phyloP scores from a whole-genome alignment of 129 eudicot genomes.

The Pseudognaphalium luteoalbum region DNA sequence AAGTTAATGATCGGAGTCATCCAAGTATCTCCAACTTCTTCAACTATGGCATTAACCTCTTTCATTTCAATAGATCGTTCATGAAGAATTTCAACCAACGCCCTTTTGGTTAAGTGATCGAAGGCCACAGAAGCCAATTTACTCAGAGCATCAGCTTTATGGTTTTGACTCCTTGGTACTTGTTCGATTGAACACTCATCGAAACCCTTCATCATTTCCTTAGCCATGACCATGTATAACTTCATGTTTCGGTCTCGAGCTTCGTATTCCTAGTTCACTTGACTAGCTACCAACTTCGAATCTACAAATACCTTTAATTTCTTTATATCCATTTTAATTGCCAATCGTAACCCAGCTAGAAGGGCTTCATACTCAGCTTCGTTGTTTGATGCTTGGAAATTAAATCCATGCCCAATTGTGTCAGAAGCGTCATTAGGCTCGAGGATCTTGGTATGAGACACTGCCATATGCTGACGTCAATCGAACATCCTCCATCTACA shows the following conservation, averaged over 20 bases:
- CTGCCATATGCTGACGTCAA: not conserved
- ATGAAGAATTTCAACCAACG: not conserved
- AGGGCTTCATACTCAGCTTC: no score
- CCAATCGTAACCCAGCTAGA: no score
- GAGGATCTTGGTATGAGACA: not conserved
- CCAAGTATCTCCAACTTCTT: not conserved
- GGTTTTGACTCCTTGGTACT: no score
- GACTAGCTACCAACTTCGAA: not conserved
- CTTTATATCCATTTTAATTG: no score
- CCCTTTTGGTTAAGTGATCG: not conserved
- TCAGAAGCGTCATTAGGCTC: not conserved
- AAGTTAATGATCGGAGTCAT: not conserved
- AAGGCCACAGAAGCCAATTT: not conserved
- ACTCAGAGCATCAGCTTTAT: no score
- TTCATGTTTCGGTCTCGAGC: no score
- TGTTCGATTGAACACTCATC: not conserved
- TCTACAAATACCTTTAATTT: no score
- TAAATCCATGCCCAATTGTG: not conserved
- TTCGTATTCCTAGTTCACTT: not conserved
- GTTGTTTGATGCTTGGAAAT: no score
- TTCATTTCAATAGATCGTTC: not conserved
- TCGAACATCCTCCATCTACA: conserved; percentile 19
- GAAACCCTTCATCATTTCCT: not conserved
- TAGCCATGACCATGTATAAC: not conserved
- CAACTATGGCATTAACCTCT: not conserved